Percentiles rank a stretch among this genome's conserved stretches.
Evolutionary conservation across 179 eudicot species (phyloP).

Genomic region (Drosera spatulata): DNA sequence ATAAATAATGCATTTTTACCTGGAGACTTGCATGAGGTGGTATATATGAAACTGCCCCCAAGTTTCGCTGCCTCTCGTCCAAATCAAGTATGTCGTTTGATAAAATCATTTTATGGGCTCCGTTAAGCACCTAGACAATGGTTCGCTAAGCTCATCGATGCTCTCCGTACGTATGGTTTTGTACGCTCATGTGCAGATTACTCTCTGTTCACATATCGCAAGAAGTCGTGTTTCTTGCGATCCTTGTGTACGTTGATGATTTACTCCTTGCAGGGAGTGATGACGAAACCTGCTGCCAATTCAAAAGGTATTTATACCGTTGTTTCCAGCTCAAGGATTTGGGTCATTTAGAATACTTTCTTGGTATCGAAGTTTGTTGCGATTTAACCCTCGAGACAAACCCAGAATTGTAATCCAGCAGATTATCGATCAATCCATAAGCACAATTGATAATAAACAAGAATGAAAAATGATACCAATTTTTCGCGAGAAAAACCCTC

Average conservation of each 20-base stretch:
- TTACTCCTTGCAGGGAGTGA: neutral
- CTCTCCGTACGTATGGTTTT: neutral
- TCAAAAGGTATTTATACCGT: neutral
- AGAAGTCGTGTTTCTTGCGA: conserved; percentile 11
- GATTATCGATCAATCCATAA: too few relatives aligned
- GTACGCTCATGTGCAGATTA: neutral
- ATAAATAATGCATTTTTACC: neutral
- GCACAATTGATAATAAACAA: too few relatives aligned
- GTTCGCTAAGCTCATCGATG: neutral
- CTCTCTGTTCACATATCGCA: neutral
- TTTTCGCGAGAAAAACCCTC: too few relatives aligned
- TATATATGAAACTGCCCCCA: neutral
- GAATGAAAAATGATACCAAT: too few relatives aligned
- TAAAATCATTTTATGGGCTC: neutral
- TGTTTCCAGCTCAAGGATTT: neutral
- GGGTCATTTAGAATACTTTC: neutral
- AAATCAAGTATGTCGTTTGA: neutral
- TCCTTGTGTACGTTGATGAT: conserved; percentile 3
- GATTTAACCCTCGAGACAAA: too few relatives aligned
- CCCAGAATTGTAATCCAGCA: too few relatives aligned
- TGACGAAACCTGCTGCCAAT: neutral
- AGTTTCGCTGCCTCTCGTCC: neutral
- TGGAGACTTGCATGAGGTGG: neutral
- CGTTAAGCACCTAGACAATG: neutral
- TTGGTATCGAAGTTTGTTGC: too few relatives aligned